These are phyloP conservation scores for Taiozyma sp. DNA, from an alignment of 1,139 yeast species.

Conservation along the genomic window DNA sequence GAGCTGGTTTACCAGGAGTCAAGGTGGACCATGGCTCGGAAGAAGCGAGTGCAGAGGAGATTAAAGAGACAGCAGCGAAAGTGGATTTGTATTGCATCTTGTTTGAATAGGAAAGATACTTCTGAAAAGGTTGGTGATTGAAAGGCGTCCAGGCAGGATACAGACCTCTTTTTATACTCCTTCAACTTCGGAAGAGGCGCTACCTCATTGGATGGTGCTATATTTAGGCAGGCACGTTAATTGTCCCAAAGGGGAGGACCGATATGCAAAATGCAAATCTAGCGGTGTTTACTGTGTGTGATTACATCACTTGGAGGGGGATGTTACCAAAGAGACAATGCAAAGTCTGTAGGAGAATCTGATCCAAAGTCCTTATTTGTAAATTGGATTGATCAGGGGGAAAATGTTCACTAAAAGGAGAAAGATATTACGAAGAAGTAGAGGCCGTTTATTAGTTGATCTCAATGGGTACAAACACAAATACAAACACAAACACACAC, in stretches of 20 bases:
- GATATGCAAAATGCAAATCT: not conserved
- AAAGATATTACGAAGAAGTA: no score
- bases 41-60: not conserved
- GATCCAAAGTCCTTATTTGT: no score
- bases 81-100: not conserved
- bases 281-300: not conserved
- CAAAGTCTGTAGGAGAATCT: not conserved
- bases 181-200: no score
- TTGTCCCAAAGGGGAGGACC: not conserved
- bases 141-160: not conserved
- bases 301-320: not conserved
- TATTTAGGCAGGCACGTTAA: not conserved
- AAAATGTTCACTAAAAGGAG: no score
- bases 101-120: not conserved
- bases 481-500: no score
- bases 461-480: no score
- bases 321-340: not conserved
- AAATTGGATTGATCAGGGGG: no score
- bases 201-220: not conserved
- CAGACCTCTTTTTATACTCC: not conserved
- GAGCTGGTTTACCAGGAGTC: constrained; percentile 28
- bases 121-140: no score
- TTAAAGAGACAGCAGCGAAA: not conserved
- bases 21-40: constrained; percentile 23
- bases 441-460: no score